Percentiles rank a stretch among this genome's conserved stretches.
phyloP scores from a whole-genome alignment of 225 moss, liverwort and hornwort species.

The Straminergon stramineum region DNA sequence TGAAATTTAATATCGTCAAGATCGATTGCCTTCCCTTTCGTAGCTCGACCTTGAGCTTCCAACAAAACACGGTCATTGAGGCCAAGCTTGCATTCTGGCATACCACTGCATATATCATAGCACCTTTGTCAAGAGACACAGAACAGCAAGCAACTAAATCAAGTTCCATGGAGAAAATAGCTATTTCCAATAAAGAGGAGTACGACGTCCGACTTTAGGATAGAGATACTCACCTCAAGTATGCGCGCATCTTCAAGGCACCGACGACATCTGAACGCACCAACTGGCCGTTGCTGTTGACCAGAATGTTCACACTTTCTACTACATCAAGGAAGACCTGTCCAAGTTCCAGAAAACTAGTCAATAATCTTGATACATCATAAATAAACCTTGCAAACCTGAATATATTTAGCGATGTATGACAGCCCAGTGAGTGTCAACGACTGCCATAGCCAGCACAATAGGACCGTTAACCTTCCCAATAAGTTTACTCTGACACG shows the following conservation, averaged over 20 bases:
- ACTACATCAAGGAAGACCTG: constrained; percentile 99
- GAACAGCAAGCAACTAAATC: background rate
- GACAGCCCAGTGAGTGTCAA: background rate
- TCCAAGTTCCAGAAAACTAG: constrained; percentile 7
- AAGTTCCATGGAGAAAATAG: background rate
- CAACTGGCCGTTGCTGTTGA: constrained; percentile 97
- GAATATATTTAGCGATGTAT: background rate
- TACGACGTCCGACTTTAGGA: background rate
- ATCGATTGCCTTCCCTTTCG: constrained; percentile 72
- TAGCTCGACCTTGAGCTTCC: constrained; percentile 69
- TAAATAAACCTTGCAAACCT: background rate
- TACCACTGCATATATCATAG: constrained; percentile 55
- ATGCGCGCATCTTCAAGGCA: constrained; percentile 99
- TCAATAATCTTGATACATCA: background rate
- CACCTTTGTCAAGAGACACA: background rate
- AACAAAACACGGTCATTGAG: constrained; percentile 52
- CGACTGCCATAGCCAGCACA: background rate
- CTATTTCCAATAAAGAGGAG: background rate
- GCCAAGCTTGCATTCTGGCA: constrained; percentile 78
- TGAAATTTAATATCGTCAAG: constrained; percentile 71
- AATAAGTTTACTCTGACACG: background rate
- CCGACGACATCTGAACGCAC: constrained; percentile 97
- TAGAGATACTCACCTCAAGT: constrained; percentile 51
- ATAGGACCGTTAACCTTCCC: background rate
- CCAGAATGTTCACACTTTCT: constrained; percentile 98